Conservation (phyloP, 306 rosid genomes). For the Gastrolobium bilobum region DNA sequence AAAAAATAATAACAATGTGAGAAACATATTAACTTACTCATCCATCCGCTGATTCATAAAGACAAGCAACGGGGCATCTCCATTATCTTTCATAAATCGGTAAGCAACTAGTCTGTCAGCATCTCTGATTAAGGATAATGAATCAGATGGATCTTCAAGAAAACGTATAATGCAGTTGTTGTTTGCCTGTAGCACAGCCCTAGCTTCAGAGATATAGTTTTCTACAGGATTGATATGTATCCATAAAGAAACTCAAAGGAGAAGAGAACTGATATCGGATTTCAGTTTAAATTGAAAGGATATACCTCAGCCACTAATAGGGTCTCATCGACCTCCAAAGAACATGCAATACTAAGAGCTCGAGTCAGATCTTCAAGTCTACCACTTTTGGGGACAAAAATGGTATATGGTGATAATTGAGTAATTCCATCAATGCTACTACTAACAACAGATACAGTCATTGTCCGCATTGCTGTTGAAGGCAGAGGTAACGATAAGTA, state of each 20-base stretch:
- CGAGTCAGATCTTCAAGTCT: constrained; percentile 82
- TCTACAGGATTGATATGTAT: constrained; percentile 41
- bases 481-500: constrained; percentile 95
- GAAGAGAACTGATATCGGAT: constrained; percentile 35
- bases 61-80: constrained; percentile 68
- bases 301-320: constrained; percentile 92
- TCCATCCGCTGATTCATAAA: constrained; percentile 85
- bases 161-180: constrained; percentile 84
- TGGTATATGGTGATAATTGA: constrained; percentile 66
- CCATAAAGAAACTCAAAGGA: constrained; percentile 43
- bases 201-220: constrained; percentile 55
- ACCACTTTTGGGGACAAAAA: constrained; percentile 88
- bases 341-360: constrained; percentile 74
- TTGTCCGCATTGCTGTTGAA: constrained; percentile 86
- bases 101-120: constrained; percentile 92
- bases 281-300: constrained; percentile 32
- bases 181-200: constrained; percentile 75
- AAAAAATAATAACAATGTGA: constrained; percentile 32
- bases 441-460: constrained; percentile 87
- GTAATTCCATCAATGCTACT: constrained; percentile 65
- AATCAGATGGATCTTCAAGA: constrained; percentile 92
- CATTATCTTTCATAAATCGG: constrained; percentile 66
- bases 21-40: constrained; percentile 68
- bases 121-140: constrained; percentile 93
- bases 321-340: constrained; percentile 80